Conservation (phyloP, 2,329 filamentous ascomycete species). For the Coleophoma cylindrospora region DNA sequence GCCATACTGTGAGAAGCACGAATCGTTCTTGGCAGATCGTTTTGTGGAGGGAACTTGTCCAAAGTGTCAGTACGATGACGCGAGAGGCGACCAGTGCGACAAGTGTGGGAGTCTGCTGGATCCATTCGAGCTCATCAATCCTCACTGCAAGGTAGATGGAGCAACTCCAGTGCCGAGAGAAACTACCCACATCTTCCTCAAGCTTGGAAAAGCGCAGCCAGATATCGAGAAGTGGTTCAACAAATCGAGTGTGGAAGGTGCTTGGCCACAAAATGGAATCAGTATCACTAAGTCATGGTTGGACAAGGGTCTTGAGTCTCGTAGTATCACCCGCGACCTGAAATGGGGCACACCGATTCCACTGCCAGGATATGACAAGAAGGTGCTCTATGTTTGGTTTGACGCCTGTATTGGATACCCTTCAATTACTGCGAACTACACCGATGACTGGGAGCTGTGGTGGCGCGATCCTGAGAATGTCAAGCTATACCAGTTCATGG, state of each 20-base stretch:
- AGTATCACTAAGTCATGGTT: constrained; percentile 79
- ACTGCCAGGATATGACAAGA: constrained; percentile 58
- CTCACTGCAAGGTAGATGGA: constrained; percentile 86
- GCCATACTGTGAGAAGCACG: constrained; percentile 80
- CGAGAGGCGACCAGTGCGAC: constrained; percentile 70
- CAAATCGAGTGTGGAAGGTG: constrained; percentile 66
- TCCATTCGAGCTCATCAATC: constrained; percentile 67
- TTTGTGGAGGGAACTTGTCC: constrained; percentile 79
- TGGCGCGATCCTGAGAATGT: constrained; percentile 89
- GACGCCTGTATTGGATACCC: constrained; percentile 91
- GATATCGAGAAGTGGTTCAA: constrained; percentile 74
- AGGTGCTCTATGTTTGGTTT: constrained; percentile 84
- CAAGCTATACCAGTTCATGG: constrained; percentile 90
- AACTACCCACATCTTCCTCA: constrained; percentile 90
- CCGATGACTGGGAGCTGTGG: constrained; percentile 86
- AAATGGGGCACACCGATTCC: constrained; percentile 70
- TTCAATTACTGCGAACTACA: constrained; percentile 92
- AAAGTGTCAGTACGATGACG: constrained; percentile 66
- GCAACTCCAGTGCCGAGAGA: constrained; percentile 72
- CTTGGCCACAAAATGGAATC: constrained; percentile 70
- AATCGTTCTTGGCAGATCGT: constrained; percentile 77
- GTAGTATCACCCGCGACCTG: constrained; percentile 87
- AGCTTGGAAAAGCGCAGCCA: constrained; percentile 76
- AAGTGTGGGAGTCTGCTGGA: constrained; percentile 61
- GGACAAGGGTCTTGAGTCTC: constrained; percentile 75